Evolutionary conservation across 768 basidiomycete species (phyloP), one percentile per base, ranked within the genome.

Genomic region (Rhodosporidiobolus odoratus): DNA sequence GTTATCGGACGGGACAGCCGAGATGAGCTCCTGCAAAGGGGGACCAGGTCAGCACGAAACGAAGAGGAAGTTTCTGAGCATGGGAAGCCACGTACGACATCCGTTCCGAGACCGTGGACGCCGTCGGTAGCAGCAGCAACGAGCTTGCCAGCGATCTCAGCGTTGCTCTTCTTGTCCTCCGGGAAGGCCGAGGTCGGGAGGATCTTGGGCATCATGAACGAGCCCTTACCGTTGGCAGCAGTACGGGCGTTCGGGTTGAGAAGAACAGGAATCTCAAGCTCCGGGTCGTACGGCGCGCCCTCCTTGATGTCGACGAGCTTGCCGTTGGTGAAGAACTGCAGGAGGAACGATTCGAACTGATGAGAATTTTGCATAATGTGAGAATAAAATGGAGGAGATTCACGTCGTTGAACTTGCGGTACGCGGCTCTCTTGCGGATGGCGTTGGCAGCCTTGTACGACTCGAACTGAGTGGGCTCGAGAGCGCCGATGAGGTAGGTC

Each of bases 291-390:
- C 32, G 60, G 85, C 30, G 94, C 91, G 41, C 86, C 84, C 35
- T 95, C 94, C 83, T 97, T 96, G 84, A 97, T 87, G 83, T 89
- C 89, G 77, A 98, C 93, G 52, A 98, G 43, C 43, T 43, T 43
- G 43, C 43, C 48, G 48, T 25, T 50, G 12, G 48, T 50, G 52
- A 19, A 53, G 19, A 53, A 32, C 52, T 25, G 48, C 9, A 50
- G 48, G n/a, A 50, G 48, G 48, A 50, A n/a, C 21, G 21, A 50
- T n/a, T n/a, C n/a, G 48, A 43, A 43, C 12, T 21, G 43, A 43
- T 21, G 43, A 21, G 43, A 43, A 43, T 12, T 12, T 43, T 21
- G 43, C 43, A 12, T 12, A 21, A 21, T 43, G 12, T 21, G 43
- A n/a, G 40, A 12, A 56, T 7, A 35, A 64, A 38, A 47, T 54